These are phyloP conservation scores for Clathrospora elynae DNA, from an alignment of 2,329 filamentous ascomycete genomes.

Conservation along the genomic window DNA sequence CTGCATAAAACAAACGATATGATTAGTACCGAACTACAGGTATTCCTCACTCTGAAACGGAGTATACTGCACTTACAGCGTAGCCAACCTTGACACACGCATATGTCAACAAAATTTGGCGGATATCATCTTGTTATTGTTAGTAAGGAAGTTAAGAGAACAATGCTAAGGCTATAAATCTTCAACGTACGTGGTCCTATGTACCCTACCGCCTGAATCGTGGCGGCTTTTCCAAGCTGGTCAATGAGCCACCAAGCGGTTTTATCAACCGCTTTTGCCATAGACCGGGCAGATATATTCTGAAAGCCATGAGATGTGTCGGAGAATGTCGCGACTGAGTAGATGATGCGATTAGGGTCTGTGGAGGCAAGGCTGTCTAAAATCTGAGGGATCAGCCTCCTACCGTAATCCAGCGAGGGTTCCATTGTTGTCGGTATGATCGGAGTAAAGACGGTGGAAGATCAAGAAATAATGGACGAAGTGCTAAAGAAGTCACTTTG, in stretches of 20 bases:
- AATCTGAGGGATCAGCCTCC: constrained; percentile 30
- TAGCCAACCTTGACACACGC: constrained; percentile 51
- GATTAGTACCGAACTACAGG: too few species aligned
- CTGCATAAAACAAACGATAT: too few species aligned
- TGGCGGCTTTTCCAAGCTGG: constrained; percentile 27
- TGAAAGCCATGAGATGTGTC: constrained; percentile 20
- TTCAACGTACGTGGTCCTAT: constrained; percentile 37
- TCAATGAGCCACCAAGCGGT: constrained; percentile 35
- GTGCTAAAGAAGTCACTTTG: too few species aligned
- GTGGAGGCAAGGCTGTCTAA: constrained; percentile 24
- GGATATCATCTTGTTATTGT: too few species aligned
- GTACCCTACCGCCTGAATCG: constrained; percentile 30
- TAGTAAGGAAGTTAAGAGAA: too few species aligned
- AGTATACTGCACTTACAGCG: too few species aligned
- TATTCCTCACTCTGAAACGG: too few species aligned
- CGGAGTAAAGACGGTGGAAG: too few species aligned
- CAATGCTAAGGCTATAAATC: too few species aligned
- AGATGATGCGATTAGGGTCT: constrained; percentile 28
- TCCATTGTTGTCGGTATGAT: too few species aligned
- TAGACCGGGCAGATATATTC: constrained; percentile 29
- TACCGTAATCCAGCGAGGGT: too few species aligned
- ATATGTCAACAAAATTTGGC: constrained; percentile 46
- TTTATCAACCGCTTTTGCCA: constrained; percentile 45
- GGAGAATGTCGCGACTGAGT: constrained; percentile 14
- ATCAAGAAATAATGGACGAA: too few species aligned